These are phyloP conservation scores for Curvularia sp. DNA, from an alignment of 2,329 filamentous ascomycete species.

Conservation along the genomic window DNA sequence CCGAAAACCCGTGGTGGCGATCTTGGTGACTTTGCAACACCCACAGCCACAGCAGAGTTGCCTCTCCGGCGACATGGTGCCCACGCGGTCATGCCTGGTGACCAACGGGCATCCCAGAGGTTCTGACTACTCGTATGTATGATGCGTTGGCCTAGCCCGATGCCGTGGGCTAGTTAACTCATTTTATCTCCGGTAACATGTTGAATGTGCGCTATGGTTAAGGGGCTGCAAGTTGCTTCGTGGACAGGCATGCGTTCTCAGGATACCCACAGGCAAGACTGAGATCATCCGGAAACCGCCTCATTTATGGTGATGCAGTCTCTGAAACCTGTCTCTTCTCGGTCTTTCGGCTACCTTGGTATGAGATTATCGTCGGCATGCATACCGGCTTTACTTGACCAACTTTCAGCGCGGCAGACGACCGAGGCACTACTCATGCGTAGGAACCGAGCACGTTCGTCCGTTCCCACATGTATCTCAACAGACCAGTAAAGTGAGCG, in stretches of 20 bases:
- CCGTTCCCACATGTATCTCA: neutral
- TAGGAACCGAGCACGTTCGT: neutral
- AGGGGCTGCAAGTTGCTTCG: neutral
- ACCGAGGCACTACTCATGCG: neutral
- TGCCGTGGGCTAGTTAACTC: neutral
- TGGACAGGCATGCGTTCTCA: neutral
- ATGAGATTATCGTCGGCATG: too few species aligned
- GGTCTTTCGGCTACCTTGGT: too few species aligned
- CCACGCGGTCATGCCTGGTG: neutral
- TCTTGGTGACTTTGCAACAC: neutral
- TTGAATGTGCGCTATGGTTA: neutral
- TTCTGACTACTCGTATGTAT: neutral
- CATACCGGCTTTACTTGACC: too few species aligned
- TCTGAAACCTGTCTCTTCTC: too few species aligned
- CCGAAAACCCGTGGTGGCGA: slow-evolving; percentile 1
- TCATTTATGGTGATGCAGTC: too few species aligned
- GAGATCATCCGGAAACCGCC: neutral
- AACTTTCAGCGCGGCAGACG: neutral
- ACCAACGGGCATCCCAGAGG: neutral
- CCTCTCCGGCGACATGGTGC: neutral
- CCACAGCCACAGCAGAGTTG: neutral
- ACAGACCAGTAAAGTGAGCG: neutral
- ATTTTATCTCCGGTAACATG: neutral
- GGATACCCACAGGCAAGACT: neutral
- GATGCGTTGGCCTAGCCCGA: neutral